phyloP scores from a whole-genome alignment of 2,329 filamentous ascomycete genomes.

The Monilinia vaccinii-corymbosi region DNA sequence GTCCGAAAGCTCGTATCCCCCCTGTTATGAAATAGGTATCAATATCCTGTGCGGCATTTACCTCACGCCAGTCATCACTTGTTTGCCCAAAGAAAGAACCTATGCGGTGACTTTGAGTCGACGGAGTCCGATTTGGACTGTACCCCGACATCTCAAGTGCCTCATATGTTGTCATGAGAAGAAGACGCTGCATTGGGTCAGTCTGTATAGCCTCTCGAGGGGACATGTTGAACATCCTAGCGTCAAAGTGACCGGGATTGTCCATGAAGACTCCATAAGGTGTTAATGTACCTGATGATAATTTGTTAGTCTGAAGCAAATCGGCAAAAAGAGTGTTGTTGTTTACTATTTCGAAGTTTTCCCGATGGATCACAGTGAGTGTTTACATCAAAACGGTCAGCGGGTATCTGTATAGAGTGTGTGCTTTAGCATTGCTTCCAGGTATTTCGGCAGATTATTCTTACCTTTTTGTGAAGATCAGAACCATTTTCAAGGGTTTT shows the following conservation, averaged over 20 bases:
- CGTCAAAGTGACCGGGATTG: slow-evolving; percentile 66
- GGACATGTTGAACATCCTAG: slow-evolving; percentile 77
- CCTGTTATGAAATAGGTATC: slow-evolving; percentile 22
- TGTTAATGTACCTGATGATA: slow-evolving; percentile 32
- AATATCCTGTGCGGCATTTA: slow-evolving; percentile 20
- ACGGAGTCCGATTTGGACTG: slow-evolving; percentile 33
- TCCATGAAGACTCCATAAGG: slow-evolving; percentile 63
- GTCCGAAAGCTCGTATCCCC: slow-evolving; percentile 22
- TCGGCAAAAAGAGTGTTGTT: background rate
- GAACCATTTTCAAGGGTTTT: background rate
- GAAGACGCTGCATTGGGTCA: slow-evolving; percentile 70
- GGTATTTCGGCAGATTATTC: background rate
- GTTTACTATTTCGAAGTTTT: background rate
- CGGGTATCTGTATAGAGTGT: background rate
- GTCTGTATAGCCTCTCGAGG: slow-evolving; percentile 69
- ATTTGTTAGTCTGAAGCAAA: background rate
- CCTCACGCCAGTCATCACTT: slow-evolving; percentile 22
- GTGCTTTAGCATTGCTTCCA: background rate
- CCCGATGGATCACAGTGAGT: background rate
- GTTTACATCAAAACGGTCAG: background rate
- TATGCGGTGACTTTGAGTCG: slow-evolving; percentile 33
- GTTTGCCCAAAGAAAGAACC: slow-evolving; percentile 20
- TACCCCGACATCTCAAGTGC: slow-evolving; percentile 72
- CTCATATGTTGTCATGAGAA: slow-evolving; percentile 67
- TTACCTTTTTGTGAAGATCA: background rate